These are phyloP conservation scores for Babesia ovis DNA, from an alignment of 169 alveolate genomes.

Conservation along the genomic window DNA sequence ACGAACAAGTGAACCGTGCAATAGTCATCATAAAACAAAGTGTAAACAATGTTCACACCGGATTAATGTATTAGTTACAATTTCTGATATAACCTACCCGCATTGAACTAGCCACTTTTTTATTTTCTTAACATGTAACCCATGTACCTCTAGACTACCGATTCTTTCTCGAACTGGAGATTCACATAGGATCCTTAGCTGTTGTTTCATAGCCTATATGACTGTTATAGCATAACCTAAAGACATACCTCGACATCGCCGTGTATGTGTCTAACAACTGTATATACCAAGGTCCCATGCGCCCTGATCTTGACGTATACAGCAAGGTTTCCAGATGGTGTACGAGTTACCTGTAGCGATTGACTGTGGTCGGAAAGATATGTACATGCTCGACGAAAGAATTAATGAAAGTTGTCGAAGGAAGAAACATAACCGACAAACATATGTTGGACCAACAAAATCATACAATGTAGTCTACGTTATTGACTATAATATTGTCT, in stretches of 20 bases:
- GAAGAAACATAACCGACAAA: too few species aligned
- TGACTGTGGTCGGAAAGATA: too few species aligned
- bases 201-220: constrained; percentile 75
- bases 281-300: constrained; percentile 83
- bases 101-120: constrained; percentile 76
- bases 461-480: too few species aligned
- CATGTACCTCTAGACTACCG: constrained; percentile 79
- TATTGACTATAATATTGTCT: too few species aligned
- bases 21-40: too few species aligned
- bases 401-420: too few species aligned
- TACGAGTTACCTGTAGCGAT: constrained; percentile 85
- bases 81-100: constrained; percentile 72
- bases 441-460: too few species aligned
- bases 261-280: constrained; percentile 78
- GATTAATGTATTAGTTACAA: too few species aligned
- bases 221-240: not conserved
- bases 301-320: constrained; percentile 80
- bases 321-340: constrained; percentile 85
- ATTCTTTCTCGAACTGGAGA: constrained; percentile 78
- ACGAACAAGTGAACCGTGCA: too few species aligned
- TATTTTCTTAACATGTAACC: constrained; percentile 75
- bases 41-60: too few species aligned
- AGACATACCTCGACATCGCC: constrained; percentile 79
- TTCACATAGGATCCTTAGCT: constrained; percentile 74
- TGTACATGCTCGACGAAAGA: too few species aligned